Evolutionary conservation across 495 filamentous ascomycete genomes (phyloP).

Genomic region (Tetracladium marchalianum): DNA sequence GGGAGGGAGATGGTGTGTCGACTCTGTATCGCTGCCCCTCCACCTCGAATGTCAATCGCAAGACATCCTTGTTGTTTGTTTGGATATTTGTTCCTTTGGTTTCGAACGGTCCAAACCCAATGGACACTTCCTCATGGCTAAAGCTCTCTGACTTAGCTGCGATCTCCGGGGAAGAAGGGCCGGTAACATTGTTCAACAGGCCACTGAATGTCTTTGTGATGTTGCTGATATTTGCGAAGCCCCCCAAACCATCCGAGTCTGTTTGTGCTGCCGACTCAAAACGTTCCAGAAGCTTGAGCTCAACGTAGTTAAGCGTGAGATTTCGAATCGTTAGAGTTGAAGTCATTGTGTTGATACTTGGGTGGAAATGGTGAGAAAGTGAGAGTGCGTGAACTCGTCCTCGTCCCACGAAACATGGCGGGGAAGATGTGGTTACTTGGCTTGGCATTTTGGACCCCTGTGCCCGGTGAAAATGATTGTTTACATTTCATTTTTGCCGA

Average conservation of each 20-base stretch:
- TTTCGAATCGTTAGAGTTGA: constrained; percentile 71
- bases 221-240: constrained; percentile 2
- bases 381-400: no score
- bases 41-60: constrained; percentile 53
- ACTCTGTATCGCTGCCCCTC: constrained; percentile 52
- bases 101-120: constrained; percentile 49
- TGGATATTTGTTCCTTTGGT: constrained; percentile 45
- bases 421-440: no score
- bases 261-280: constrained; percentile 42
- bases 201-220: constrained; percentile 40
- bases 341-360: constrained; percentile 2
- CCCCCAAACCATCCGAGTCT: constrained; percentile 10
- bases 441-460: no score
- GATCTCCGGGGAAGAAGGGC: constrained; percentile 29
- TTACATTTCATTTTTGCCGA: no score
- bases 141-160: constrained; percentile 44
- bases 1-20: constrained; percentile 46
- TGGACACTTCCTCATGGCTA: constrained; percentile 38
- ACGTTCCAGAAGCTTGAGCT: constrained; percentile 65
- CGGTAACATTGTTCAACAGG: constrained; percentile 27
- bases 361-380: no score
- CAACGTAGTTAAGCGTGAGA: constrained; percentile 62
- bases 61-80: constrained; percentile 37
- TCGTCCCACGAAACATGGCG: no score
- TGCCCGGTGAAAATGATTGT: no score